phyloP scores from a whole-genome alignment of 768 basidiomycete species.

The Neoboletus brunneissimus region DNA sequence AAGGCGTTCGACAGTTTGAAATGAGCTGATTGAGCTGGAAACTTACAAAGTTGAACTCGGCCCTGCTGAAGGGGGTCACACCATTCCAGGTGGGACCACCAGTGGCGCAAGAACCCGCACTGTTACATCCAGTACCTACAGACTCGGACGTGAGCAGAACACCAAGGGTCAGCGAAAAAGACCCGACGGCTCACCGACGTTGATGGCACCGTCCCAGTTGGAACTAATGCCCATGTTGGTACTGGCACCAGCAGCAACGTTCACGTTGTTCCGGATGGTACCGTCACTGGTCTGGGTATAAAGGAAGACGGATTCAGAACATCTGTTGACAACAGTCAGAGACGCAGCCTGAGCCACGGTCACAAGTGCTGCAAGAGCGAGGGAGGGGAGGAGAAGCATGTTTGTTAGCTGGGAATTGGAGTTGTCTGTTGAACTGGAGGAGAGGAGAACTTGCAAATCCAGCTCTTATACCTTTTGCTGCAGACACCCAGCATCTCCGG shows the following conservation, averaged over 20 bases:
- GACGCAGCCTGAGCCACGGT: conserved; percentile 27
- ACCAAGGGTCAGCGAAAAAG: neutral
- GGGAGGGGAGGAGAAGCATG: conserved; percentile 23
- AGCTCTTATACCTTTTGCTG: conserved; percentile 15
- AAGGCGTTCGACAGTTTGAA: neutral
- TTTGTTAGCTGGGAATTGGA: neutral
- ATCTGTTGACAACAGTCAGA: conserved; percentile 28
- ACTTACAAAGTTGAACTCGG: conserved; percentile 33
- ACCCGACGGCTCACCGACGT: conserved; percentile 22
- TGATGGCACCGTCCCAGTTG: conserved; percentile 33
- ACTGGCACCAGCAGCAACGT: conserved; percentile 21
- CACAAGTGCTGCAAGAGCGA: conserved; percentile 21
- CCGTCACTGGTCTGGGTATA: conserved; percentile 31
- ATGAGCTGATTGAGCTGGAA: neutral
- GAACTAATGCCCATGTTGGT: conserved; percentile 30
- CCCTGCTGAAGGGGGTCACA: conserved; percentile 31
- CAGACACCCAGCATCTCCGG: neutral
- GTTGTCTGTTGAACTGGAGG: neutral
- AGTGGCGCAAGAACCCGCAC: conserved; percentile 25
- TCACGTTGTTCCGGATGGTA: conserved; percentile 26
- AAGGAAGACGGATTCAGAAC: conserved; percentile 28
- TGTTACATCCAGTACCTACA: conserved; percentile 30
- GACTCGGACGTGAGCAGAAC: conserved; percentile 8
- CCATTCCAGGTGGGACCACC: conserved; percentile 32
- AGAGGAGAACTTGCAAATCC: neutral